Percentiles rank a stretch among this genome's conserved stretches.
phyloP scores from a whole-genome alignment of 225 moss, liverwort and hornwort genomes.

The Physcomitrellopsis africana region DNA sequence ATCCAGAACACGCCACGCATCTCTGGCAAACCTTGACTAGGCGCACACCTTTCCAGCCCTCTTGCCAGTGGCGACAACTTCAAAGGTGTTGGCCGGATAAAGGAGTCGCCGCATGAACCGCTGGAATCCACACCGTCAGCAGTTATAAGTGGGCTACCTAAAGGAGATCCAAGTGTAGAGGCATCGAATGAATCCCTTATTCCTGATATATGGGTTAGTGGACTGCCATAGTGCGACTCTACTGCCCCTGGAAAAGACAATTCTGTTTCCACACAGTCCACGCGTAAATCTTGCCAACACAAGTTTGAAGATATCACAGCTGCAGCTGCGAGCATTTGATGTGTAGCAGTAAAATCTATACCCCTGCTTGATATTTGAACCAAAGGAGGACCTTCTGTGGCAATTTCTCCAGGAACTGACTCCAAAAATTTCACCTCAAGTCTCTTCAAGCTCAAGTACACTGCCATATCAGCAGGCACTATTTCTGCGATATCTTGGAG shows the following conservation, averaged over 20 bases:
- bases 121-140: slow-evolving; percentile 38
- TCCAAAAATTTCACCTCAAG: slow-evolving; percentile 91
- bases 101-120: slow-evolving; percentile 37
- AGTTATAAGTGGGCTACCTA: slow-evolving; percentile 29
- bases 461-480: slow-evolving; percentile 89
- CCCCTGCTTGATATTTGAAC: slow-evolving; percentile 79
- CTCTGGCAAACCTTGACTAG: slow-evolving; percentile 42
- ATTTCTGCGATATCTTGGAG: slow-evolving; percentile 66
- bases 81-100: slow-evolving; percentile 41
- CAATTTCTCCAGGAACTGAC: slow-evolving; percentile 77
- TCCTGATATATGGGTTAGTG: slow-evolving; percentile 55
- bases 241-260: slow-evolving; percentile 40
- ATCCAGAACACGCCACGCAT: slow-evolving; percentile 99
- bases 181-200: slow-evolving; percentile 45
- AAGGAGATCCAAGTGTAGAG: slow-evolving; percentile 43
- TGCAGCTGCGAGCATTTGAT: slow-evolving; percentile 84
- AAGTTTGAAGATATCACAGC: slow-evolving; percentile 82
- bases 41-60: slow-evolving; percentile 23
- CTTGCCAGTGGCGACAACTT: slow-evolving; percentile 49
- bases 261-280: slow-evolving; percentile 97
- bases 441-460: slow-evolving; percentile 62
- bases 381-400: slow-evolving; percentile 83
- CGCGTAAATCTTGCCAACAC: slow-evolving; percentile 76
- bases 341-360: slow-evolving; percentile 74
- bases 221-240: slow-evolving; percentile 54